phyloP scores from a whole-genome alignment of 2,329 filamentous ascomycete species.

The Pyrenophora graminea region DNA sequence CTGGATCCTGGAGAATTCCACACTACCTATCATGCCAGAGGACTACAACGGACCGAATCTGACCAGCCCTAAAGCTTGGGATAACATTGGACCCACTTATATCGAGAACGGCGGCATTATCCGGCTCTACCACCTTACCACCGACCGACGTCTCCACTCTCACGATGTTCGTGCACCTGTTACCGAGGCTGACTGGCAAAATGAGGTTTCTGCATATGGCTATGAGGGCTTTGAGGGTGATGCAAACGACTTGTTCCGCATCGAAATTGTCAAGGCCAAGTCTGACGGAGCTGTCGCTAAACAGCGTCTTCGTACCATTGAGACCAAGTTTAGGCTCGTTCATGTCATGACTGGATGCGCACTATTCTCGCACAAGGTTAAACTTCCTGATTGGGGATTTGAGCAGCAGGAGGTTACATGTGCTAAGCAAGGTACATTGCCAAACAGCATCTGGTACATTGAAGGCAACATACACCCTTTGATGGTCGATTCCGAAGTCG shows the following conservation, averaged over 20 bases:
- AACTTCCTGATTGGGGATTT: slow-evolving; percentile 95
- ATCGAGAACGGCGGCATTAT: slow-evolving; percentile 81
- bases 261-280: slow-evolving; percentile 91
- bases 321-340: slow-evolving; percentile 93
- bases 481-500: slow-evolving; percentile 67
- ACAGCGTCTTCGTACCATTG: slow-evolving; percentile 85
- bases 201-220: slow-evolving; percentile 94
- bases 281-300: slow-evolving; percentile 80
- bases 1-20: slow-evolving; percentile 94
- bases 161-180: slow-evolving; percentile 76
- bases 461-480: slow-evolving; percentile 86
- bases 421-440: slow-evolving; percentile 84
- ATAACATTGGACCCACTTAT: slow-evolving; percentile 68
- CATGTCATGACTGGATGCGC: slow-evolving; percentile 97
- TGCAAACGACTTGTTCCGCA: slow-evolving; percentile 91
- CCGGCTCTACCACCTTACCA: slow-evolving; percentile 80
- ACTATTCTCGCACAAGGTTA: slow-evolving; percentile 98
- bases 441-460: slow-evolving; percentile 97
- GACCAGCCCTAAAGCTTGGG: slow-evolving; percentile 83
- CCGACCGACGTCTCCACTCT: slow-evolving; percentile 88
- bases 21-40: slow-evolving; percentile 69
- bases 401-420: slow-evolving; percentile 99
- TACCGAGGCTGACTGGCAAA: slow-evolving; percentile 71
- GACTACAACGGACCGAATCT: slow-evolving; percentile 75
- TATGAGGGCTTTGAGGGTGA: slow-evolving; percentile 97